Conservation (phyloP, 768 basidiomycete genomes). For the Phanerochaete carnosa region DNA sequence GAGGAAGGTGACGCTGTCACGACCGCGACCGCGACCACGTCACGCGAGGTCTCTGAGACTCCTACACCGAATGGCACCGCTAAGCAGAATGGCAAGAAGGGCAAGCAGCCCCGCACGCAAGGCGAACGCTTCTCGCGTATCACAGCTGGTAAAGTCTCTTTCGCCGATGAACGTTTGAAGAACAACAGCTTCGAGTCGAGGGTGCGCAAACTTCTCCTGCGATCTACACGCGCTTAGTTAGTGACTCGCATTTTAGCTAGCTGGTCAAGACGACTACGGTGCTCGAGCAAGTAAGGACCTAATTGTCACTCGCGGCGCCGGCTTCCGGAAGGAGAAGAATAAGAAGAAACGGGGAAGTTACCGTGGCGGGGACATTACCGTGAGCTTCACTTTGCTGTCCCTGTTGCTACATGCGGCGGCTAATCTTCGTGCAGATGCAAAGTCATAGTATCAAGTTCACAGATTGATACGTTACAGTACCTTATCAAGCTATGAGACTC, state of each 20-base stretch:
- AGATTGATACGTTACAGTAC: conserved; percentile 26
- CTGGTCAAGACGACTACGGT: conserved; percentile 73
- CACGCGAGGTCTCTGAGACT: conserved; percentile 10
- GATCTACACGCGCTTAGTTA: conserved; percentile 4
- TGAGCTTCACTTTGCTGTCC: conserved; percentile 32
- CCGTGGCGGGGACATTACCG: conserved; percentile 92
- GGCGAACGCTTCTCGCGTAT: conserved; percentile 81
- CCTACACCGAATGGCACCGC: neutral
- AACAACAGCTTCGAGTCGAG: conserved; percentile 83
- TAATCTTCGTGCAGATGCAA: conserved; percentile 48
- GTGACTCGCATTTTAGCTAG: conserved; percentile 2
- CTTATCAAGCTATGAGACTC: neutral
- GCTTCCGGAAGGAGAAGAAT: conserved; percentile 98
- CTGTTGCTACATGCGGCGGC: neutral
- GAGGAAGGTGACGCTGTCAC: conserved; percentile 46
- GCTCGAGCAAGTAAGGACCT: conserved; percentile 81
- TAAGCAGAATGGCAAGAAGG: conserved; percentile 17
- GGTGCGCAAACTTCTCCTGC: conserved; percentile 29
- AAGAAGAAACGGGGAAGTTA: conserved; percentile 98
- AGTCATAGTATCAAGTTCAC: conserved; percentile 88
- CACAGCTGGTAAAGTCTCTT: conserved; percentile 57
- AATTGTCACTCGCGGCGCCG: conserved; percentile 89
- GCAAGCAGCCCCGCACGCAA: conserved; percentile 30
- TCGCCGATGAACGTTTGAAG: conserved; percentile 43
- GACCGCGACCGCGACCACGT: conserved; percentile 35